Evolutionary conservation across 2,329 filamentous ascomycete genomes (phyloP), one percentile per base, ranked within the genome.

Genomic region (Botrytis hyacinthi): DNA sequence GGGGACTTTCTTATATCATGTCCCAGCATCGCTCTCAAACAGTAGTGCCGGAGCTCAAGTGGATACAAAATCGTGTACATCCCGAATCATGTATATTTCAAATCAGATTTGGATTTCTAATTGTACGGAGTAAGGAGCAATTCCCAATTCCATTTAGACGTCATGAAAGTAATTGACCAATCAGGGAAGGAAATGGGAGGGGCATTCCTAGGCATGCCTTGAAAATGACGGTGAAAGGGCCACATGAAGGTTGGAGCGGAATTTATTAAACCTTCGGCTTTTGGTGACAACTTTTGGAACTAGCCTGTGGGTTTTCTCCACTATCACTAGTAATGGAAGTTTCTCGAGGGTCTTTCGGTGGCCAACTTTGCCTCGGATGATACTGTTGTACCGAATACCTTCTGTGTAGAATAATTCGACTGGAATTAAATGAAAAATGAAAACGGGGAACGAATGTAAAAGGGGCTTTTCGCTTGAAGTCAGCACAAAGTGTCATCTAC

Each of bases 231-330:
- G n/a, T 46, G 42, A 29, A 46, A 29, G 62, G 42, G 62, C 42
- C n/a, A 35, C 62, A 46, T 26, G 8, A 65, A 65, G n/a, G 42
- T 46, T 46, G 42, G 18, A 46, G 62, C 62, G 40, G 62, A 12
- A 35, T 37, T 46, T 26, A 42, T 29, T 29, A n/a, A n/a, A 8
- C 32, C 42, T 35, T 46, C 62, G 62, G 62, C 62, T 32, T 65
- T 65, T 62, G 22, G 3, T 42, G 42, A 14, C 8, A 6, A 12
- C 42, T 46, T 35, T 22, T 65, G 44, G n/a, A 29, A 65, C 42
- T 46, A 65, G 62, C 42, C 42, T 32, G 62, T 26, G 62, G 62
- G 42, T 14, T 65, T 66, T 66, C 62, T 66, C 62, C 62, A 66
- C 44, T 46, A 37, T 35, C 29, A 48, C 44, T 35, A 29, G 42